phyloP scores from a whole-genome alignment of 805 yeast species.

The Candida dendrica region DNA sequence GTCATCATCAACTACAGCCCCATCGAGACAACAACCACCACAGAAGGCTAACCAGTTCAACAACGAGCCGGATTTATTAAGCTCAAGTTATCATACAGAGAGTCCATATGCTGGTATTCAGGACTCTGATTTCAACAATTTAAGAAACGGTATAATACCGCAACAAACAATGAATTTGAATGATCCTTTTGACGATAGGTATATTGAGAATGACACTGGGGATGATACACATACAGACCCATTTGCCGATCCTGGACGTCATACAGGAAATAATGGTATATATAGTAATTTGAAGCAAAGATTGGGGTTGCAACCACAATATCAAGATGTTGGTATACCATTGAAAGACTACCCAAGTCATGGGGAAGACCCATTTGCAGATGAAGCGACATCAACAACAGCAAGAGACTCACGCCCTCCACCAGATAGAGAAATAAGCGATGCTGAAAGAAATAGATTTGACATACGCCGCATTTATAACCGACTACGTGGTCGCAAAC shows the following conservation, averaged over 20 bases:
- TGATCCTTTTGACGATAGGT: slow-evolving; percentile 24
- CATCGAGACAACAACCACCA: slow-evolving; percentile 6
- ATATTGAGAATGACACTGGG: slow-evolving; percentile 29
- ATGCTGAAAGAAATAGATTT: slow-evolving; percentile 26
- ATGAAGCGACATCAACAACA: slow-evolving; percentile 9
- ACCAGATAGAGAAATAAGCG: slow-evolving; percentile 19
- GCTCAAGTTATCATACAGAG: slow-evolving; percentile 5
- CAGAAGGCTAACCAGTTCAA: slow-evolving; percentile 1
- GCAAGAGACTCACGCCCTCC: slow-evolving; percentile 10
- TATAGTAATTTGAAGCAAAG: slow-evolving; percentile 15
- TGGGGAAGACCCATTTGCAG: slow-evolving; percentile 16
- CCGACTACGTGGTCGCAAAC: slow-evolving; percentile 24
- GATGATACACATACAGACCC: slow-evolving; percentile 14
- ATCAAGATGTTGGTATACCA: slow-evolving; percentile 21
- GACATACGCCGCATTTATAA: slow-evolving; percentile 32
- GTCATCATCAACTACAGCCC: slow-evolving; percentile 10
- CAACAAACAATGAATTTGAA: slow-evolving; percentile 28
- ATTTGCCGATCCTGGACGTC: background rate
- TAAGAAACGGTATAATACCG: slow-evolving; percentile 21
- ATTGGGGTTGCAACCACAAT: slow-evolving; percentile 16
- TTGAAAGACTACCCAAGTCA: slow-evolving; percentile 12
- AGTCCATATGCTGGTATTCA: slow-evolving; percentile 10
- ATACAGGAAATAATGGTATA: slow-evolving; percentile 5
- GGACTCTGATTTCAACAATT: slow-evolving; percentile 10
- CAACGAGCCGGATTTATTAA: slow-evolving; percentile 5